Evolutionary conservation across 495 filamentous ascomycete species (phyloP).

Genomic region (Penicillium pancosmium): DNA sequence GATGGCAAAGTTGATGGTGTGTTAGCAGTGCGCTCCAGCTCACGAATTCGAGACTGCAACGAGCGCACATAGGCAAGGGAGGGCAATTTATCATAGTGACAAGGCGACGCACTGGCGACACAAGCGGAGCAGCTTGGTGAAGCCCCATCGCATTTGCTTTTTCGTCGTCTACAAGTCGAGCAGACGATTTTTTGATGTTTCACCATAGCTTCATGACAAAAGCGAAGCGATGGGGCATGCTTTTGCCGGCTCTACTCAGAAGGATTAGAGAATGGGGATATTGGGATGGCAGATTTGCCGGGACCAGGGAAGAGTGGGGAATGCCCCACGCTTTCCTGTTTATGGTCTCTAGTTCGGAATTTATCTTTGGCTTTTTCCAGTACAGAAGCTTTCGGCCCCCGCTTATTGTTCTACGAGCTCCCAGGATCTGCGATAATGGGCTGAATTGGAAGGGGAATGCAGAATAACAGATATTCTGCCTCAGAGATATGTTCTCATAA

Average conservation of each 20-base stretch:
- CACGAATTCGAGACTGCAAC: constrained; percentile 12
- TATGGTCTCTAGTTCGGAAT: not conserved
- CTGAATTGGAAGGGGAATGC: no score
- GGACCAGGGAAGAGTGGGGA: not conserved
- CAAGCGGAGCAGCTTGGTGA: constrained; percentile 14
- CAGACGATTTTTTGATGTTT: constrained; percentile 13
- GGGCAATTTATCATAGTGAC: constrained; percentile 19
- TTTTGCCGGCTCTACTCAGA: not conserved
- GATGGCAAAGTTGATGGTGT: not conserved
- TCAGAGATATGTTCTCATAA: no score
- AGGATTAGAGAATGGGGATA: not conserved
- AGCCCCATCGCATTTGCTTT: constrained; percentile 17
- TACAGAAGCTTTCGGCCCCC: no score
- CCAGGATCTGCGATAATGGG: no score
- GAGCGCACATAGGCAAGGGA: constrained; percentile 20
- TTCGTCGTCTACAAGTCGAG: constrained; percentile 12
- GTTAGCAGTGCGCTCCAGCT: constrained; percentile 6
- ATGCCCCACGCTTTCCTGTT: not conserved
- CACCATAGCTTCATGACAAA: constrained; percentile 4
- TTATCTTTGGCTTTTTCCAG: no score
- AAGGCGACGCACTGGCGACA: constrained; percentile 8
- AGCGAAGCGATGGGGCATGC: not conserved
- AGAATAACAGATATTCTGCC: no score
- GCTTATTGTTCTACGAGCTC: no score
- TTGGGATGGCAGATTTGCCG: not conserved